Evolutionary conservation across 192 early-diverging fungal genomes (phyloP), one percentile per base, ranked within the genome.

Genomic region (Tieghemiomyces parasiticus): DNA sequence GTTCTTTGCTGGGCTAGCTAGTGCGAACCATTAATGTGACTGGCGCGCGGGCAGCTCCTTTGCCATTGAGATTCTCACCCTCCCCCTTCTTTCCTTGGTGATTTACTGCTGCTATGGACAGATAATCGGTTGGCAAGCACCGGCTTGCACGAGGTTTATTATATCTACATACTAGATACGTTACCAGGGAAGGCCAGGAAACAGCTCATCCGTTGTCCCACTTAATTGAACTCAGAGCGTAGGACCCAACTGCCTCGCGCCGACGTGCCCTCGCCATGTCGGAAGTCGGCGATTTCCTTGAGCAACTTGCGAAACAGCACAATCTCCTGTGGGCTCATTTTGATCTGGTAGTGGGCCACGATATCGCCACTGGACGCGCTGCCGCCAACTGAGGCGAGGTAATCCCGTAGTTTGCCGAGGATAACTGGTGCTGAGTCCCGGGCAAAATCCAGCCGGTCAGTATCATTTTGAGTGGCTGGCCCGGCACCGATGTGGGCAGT

Each of bases 301-400:
- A 88, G 63, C 79, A 89, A 76, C 61, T 80, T 79, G 25, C 77
- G 71, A 59, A 89, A 84, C 12, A 83, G 53, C 0, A 69, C 53
- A 12, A 77, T 74, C 38, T 85, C 73, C 2, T 78, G 69, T 26
- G 72, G 64, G 9, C 52, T 65, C 3, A 83, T 64, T 35, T 80
- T 67, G 14, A 74, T 29, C n/a, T 73, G 62, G 30, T 86, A 78
- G 35, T 74, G 50, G 0, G 55, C 60, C 8, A 89, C 64, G 29
- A 89, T 71, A 47, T 81, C 74, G 0, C 59, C 20, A 3, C 74
- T 74, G 19, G 70, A 63, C 2, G 74, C 81, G 2, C 65, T 53
- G 2, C 77, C 76, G 4, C 70, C 74, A 44, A 70, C 65, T 10
- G 67, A 61, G 3, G 64, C 38, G 32, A 87, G 65, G 45, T 70